phyloP scores from a whole-genome alignment of 83 land plant species.

The Picea abies region DNA sequence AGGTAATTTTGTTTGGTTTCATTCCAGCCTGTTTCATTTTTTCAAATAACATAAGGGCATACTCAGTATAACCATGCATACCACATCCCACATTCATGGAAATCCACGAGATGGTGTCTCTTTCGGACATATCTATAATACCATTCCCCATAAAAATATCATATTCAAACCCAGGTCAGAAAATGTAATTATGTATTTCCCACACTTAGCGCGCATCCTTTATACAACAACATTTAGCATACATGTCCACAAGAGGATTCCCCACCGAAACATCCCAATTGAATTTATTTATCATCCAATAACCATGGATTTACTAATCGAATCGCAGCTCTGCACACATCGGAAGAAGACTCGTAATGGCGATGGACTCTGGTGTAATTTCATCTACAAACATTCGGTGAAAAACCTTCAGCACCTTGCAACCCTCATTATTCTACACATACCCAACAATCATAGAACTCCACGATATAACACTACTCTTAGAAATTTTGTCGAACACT shows the following conservation, averaged over 20 bases:
- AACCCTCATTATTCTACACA: conserved; percentile 28
- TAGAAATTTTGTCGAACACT: not conserved
- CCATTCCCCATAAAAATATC: not conserved
- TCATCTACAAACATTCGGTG: conserved; percentile 25
- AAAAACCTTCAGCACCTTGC: conserved; percentile 32
- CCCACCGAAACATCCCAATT: conserved; percentile 15
- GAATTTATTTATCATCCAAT: conserved; percentile 19
- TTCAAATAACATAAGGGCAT: not conserved
- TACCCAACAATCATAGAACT: conserved; percentile 8
- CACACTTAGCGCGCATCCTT: conserved; percentile 26
- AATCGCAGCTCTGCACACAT: conserved; percentile 25
- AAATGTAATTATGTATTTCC: not conserved
- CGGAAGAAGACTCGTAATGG: conserved; percentile 29
- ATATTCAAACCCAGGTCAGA: not conserved
- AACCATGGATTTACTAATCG: conserved; percentile 24
- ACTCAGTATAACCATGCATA: not conserved
- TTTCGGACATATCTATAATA: not conserved
- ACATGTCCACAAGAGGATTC: conserved; percentile 44
- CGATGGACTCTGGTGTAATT: conserved; percentile 34
- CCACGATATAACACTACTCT: not conserved
- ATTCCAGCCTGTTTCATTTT: not conserved
- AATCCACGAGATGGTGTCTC: not conserved
- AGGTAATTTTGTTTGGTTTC: conserved; percentile 5
- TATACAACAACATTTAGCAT: conserved; percentile 38
- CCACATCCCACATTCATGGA: not conserved